Evolutionary conservation across 2,329 filamentous ascomycete species (phyloP).

Genomic region (Diaporthe australafricana): DNA sequence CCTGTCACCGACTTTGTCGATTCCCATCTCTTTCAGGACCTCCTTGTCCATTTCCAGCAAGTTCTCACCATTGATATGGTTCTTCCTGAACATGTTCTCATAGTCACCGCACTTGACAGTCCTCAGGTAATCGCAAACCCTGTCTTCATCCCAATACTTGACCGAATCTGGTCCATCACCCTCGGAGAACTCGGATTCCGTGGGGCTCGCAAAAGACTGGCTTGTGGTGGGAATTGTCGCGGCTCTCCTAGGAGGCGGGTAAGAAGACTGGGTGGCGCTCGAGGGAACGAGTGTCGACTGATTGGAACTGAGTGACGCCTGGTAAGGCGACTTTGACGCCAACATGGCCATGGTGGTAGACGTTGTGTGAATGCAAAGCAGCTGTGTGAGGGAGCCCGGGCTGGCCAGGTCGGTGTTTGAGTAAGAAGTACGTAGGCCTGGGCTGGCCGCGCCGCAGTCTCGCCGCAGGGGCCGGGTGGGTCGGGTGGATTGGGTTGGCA

Average conservation of each 20-base stretch:
- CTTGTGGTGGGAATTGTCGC: constrained; percentile 61
- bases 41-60: constrained; percentile 97
- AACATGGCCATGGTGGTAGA: constrained; percentile 76
- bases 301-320: constrained; percentile 64
- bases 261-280: constrained; percentile 59
- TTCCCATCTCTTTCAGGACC: constrained; percentile 96
- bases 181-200: constrained; percentile 93
- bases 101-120: constrained; percentile 96
- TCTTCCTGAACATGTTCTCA: constrained; percentile 87
- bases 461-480: not conserved
- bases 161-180: constrained; percentile 80
- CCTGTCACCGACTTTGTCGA: constrained; percentile 96
- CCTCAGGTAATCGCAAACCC: constrained; percentile 89
- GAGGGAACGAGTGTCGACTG: constrained; percentile 55
- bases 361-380: not conserved
- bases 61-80: constrained; percentile 98
- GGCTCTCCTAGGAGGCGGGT: constrained; percentile 63
- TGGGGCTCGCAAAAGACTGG: constrained; percentile 81
- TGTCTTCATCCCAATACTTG: constrained; percentile 91
- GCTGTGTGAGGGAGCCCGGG: not conserved
- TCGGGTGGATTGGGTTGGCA: not conserved
- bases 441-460: not conserved
- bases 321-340: constrained; percentile 79
- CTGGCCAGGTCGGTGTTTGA: constrained; percentile 1
- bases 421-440: not conserved